phyloP scores from a whole-genome alignment of 768 basidiomycete genomes.

The Suillus plorans region DNA sequence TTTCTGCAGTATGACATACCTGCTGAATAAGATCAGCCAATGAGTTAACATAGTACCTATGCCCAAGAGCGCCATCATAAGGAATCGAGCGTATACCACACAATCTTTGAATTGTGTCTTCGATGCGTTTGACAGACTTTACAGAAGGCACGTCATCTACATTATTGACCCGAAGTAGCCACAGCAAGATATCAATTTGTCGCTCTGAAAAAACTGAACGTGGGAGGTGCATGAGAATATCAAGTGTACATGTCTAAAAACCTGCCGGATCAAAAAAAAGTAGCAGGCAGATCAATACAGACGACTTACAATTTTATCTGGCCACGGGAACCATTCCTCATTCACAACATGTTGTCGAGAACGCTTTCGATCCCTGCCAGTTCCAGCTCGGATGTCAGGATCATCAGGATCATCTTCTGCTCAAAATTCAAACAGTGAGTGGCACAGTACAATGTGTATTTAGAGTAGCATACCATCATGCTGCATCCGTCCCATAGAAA shows the following conservation, averaged over 20 bases:
- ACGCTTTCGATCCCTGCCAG: too few species aligned
- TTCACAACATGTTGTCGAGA: too few species aligned
- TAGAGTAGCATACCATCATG: neutral
- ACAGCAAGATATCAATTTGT: conserved; percentile 30
- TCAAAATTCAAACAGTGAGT: too few species aligned
- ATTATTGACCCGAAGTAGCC: conserved; percentile 24
- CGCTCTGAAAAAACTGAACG: conserved; percentile 30
- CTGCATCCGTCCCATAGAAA: neutral
- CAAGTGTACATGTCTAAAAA: conserved; percentile 28
- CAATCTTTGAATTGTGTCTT: conserved; percentile 20
- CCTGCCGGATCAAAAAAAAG: neutral
- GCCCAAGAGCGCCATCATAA: conserved; percentile 32
- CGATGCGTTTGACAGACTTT: conserved; percentile 8
- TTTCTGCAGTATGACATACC: too few species aligned
- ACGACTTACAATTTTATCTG: neutral
- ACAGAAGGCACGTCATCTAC: conserved; percentile 21
- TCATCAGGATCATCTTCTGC: too few species aligned
- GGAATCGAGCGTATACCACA: conserved; percentile 30
- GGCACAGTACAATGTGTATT: too few species aligned
- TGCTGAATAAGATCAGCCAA: conserved; percentile 32
- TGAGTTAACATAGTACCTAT: conserved; percentile 33
- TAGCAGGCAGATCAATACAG: neutral
- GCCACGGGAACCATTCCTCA: conserved; percentile 4
- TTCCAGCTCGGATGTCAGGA: too few species aligned
- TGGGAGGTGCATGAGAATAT: conserved; percentile 33